Evolutionary conservation across 805 yeast genomes (phyloP).

Genomic region (Yarrowia sp.): DNA sequence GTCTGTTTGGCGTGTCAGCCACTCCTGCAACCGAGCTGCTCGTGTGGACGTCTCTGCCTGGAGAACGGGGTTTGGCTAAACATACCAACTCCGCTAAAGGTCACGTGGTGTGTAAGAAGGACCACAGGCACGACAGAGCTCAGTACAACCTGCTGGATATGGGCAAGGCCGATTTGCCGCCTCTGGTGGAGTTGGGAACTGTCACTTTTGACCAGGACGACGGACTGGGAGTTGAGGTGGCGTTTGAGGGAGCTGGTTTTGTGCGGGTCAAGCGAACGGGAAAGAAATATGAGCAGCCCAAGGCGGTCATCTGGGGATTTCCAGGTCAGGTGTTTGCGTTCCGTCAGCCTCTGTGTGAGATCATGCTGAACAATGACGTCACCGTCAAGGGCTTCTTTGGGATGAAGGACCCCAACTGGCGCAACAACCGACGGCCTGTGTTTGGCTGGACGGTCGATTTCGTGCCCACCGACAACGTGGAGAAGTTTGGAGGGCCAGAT

Average conservation of each 20-base stretch:
- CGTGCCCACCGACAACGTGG: slow-evolving; percentile 2
- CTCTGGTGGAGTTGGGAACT: slow-evolving; percentile 14
- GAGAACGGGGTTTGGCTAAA: background rate
- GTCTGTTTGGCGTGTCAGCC: slow-evolving; percentile 6
- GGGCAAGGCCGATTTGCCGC: slow-evolving; percentile 1
- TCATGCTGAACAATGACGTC: slow-evolving; percentile 14
- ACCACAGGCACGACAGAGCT: background rate
- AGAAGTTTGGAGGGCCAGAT: background rate
- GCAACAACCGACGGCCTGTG: background rate
- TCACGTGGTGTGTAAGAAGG: background rate
- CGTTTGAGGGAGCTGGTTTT: slow-evolving; percentile 26
- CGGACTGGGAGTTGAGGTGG: slow-evolving; percentile 22
- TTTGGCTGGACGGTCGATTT: slow-evolving; percentile 13
- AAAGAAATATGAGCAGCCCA: background rate
- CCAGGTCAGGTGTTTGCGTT: slow-evolving; percentile 33
- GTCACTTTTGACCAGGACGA: slow-evolving; percentile 11
- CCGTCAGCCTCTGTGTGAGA: slow-evolving; percentile 34
- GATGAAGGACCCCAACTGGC: slow-evolving; percentile 24
- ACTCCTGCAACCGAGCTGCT: background rate
- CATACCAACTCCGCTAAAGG: slow-evolving; percentile 31
- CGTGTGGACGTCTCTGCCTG: slow-evolving; percentile 28
- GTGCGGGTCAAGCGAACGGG: slow-evolving; percentile 20
- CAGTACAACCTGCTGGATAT: slow-evolving; percentile 7
- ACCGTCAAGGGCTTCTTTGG: slow-evolving; percentile 23
- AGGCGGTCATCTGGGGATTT: slow-evolving; percentile 23